A percentile compares a stretch with the other conserved stretches of the same genome.
phyloP scores from a whole-genome alignment of 768 basidiomycete genomes.

The Collybia mongolica region DNA sequence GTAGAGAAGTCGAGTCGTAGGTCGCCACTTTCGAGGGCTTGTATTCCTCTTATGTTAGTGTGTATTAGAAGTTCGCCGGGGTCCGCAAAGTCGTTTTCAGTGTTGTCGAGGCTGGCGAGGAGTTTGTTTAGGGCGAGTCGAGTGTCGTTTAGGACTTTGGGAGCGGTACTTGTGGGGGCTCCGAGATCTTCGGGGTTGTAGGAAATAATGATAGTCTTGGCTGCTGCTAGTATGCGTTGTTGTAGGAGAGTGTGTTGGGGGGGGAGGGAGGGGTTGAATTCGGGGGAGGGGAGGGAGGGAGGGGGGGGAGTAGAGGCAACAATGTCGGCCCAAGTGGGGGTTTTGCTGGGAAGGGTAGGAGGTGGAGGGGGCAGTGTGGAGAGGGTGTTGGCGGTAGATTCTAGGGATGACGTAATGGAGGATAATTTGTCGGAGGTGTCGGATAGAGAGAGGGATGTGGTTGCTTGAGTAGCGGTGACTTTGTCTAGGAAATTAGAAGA shows the following conservation, averaged over 20 bases:
- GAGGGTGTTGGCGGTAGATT: neutral
- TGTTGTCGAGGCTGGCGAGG: neutral
- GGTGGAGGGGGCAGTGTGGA: neutral
- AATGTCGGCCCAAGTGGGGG: neutral
- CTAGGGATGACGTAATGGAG: neutral
- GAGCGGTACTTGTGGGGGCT: neutral
- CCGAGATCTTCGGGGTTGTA: neutral
- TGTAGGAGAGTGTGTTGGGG: constrained; percentile 4
- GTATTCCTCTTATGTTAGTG: neutral
- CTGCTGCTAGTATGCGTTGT: neutral
- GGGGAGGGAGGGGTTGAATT: neutral
- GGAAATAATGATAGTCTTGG: neutral
- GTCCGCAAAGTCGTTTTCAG: neutral
- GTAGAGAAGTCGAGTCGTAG: neutral
- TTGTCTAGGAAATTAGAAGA: constrained; percentile 4
- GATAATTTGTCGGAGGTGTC: neutral
- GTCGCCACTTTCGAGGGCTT: too few relatives aligned
- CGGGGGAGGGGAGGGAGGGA: neutral
- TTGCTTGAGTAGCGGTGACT: neutral
- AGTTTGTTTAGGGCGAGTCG: neutral
- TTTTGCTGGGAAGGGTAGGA: neutral
- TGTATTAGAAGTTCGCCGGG: neutral
- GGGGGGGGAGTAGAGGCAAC: neutral
- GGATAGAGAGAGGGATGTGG: neutral
- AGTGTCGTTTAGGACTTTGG: neutral